Evolutionary conservation across 345 rosid species (phyloP), one percentile per base, ranked within the genome.

Genomic region (Pistacia integerrima): DNA sequence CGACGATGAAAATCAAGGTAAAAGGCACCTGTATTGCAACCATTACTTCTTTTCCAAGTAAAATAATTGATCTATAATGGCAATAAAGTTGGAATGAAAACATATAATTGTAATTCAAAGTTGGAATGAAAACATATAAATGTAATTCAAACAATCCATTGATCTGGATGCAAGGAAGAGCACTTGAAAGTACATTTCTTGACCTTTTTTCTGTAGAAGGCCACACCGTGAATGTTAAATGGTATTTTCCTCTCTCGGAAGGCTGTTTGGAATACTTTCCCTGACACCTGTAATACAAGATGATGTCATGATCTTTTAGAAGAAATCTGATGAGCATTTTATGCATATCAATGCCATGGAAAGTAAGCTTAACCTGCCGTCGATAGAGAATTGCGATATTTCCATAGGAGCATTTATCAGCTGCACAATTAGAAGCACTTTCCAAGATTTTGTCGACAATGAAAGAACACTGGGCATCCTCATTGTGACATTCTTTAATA

Each of bases 131-230:
- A 48, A 17, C 22, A 10, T 20, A 4, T 6, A 12, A 69, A 60
- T 13, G 58, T 18, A 20, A 54, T 59, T 28, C 62, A 54, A 67
- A 48, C 44, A 17, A 72, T 38, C 13, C 41, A 70, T 25, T 8
- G 72, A 11, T 9, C 74, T 25, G 11, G 78, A 72, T 35, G 55
- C 30, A 4, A 46, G 13, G 22, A 64, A 46, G 51, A 56, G 70
- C 12, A 66, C 48, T 38, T 33, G 17, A 46, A 51, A 77, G 36
- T 73, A 51, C 63, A 46, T 30, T 17, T 11, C 5, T 61, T 64
- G 58, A 90, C 98, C 98, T 94, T 93, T 87, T 93, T 94, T 85
- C 98, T 87, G 78, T 94, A 94, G 80, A 93, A 90, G 76, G 97
- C 97, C 49, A 93, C 97, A 67, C 97, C 97, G 77, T 94, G 98